Conservation (phyloP, 2,329 filamentous ascomycete species). For the Graphilbum fragrans region DNA sequence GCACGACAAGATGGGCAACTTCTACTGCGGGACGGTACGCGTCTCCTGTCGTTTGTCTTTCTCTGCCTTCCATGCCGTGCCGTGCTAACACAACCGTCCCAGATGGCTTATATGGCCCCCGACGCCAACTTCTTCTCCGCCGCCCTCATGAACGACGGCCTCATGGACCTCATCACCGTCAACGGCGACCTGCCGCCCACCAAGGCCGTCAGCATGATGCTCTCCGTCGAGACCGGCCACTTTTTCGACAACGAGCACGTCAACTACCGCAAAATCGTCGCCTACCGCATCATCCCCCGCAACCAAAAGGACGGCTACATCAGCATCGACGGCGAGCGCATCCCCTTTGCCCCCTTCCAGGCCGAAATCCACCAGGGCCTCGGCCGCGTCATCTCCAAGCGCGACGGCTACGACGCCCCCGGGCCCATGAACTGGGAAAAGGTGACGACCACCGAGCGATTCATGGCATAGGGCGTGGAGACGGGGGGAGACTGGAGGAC, state of each 20-base stretch:
- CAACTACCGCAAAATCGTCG: constrained; percentile 73
- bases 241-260: constrained; percentile 75
- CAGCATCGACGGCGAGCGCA: constrained; percentile 82
- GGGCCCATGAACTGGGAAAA: constrained; percentile 41
- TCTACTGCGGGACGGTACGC: constrained; percentile 80
- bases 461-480: constrained; percentile 12
- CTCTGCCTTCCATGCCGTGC: neutral
- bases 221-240: constrained; percentile 57
- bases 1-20: constrained; percentile 73
- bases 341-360: constrained; percentile 84
- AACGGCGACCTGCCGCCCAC: constrained; percentile 60
- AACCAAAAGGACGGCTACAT: constrained; percentile 67
- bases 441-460: constrained; percentile 15
- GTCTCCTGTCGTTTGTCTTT: neutral
- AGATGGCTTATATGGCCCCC: constrained; percentile 85
- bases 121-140: constrained; percentile 81
- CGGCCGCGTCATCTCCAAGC: constrained; percentile 73
- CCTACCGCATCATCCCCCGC: constrained; percentile 72
- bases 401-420: constrained; percentile 59
- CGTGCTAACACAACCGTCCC: neutral
- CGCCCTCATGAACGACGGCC: constrained; percentile 69
- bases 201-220: constrained; percentile 57
- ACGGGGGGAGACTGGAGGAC: neutral
- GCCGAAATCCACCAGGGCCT: constrained; percentile 75
- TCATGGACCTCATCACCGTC: constrained; percentile 73